Percentiles rank a stretch among this genome's conserved stretches.
These are phyloP conservation scores for Aspergillus bertholletiae DNA, from an alignment of 495 filamentous ascomycete genomes.

Conservation along the genomic window DNA sequence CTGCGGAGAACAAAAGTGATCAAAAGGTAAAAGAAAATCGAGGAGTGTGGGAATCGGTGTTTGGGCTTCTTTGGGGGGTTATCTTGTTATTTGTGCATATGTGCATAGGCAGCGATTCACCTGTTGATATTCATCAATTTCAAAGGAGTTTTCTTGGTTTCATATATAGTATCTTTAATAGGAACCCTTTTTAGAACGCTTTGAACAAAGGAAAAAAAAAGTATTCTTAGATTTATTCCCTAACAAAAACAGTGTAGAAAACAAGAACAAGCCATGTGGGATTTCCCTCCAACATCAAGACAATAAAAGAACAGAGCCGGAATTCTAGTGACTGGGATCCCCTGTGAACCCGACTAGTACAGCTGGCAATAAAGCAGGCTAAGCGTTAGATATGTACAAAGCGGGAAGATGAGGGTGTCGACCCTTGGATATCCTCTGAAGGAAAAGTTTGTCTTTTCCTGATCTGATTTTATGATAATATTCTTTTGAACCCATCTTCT, in stretches of 20 bases:
- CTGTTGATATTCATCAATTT: conserved; percentile 19
- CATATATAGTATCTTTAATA: conserved; percentile 1
- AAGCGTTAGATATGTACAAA: conserved; percentile 36
- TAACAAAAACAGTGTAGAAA: conserved; percentile 15
- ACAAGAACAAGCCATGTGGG: conserved; percentile 7
- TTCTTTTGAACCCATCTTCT: conserved; percentile 4
- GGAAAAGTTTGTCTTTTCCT: conserved; percentile 15
- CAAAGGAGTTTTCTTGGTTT: conserved; percentile 2
- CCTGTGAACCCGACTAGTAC: conserved; percentile 34
- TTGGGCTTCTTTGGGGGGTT: conserved; percentile 17
- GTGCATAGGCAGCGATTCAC: conserved; percentile 30
- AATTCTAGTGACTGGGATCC: conserved; percentile 25
- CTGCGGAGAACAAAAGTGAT: background rate
- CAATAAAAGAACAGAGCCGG: conserved; percentile 24
- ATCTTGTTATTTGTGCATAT: conserved; percentile 22
- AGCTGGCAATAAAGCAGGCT: conserved; percentile 26
- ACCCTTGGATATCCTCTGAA: conserved; percentile 8
- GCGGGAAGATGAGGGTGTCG: conserved; percentile 21
- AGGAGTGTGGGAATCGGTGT: conserved; percentile 23
- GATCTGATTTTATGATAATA: conserved; percentile 22
- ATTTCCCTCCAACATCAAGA: conserved; percentile 18
- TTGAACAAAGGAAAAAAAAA: conserved; percentile 6
- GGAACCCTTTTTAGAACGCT: background rate
- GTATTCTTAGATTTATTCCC: conserved; percentile 17
- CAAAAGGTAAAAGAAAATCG: conserved; percentile 6